Base-by-base conservation (phyloP, 768 basidiomycete genomes). In the Astraeus odoratus region DNA sequence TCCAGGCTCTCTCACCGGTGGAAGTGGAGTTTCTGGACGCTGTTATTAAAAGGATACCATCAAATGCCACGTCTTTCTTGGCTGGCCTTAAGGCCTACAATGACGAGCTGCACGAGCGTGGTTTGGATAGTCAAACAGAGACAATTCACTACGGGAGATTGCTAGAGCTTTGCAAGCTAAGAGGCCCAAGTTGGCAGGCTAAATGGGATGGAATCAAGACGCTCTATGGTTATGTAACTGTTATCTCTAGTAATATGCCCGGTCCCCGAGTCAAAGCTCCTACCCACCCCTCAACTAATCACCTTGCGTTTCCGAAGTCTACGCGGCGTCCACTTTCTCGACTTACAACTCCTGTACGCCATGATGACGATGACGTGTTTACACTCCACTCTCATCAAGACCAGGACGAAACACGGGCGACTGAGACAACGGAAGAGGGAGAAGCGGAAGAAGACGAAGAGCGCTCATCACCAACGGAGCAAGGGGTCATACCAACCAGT, bases 1-100 rank as follows among this genome's bases (percentile, higher is more conserved):
- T 83, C 52, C 71, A 51, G 57, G 66, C 54, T 29, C 70, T 86
- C 22, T 64, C 78, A 0, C 57, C 58, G 6, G 60, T 70, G 36
- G 85, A 92, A 56, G 70, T 90, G 50, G 72, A 78, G 37, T 74
- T 92, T 51, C 70, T 93, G 36, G 84, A 91, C 51, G 76, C 78
- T 19, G 83, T 93, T 10, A 78, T 93, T 22, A 58, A 68, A 47
- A 79, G 82, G 42, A 86, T 84, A 34, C 74, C 81, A 5, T 68
- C 77, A 7, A 66, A 72, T 8, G 83, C 86, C 13, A 84, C 84
- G 4, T 84, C 84, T 0, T 91, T 91, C 56, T 70, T 87, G 30
- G 75, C 78, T 4, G 76, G 90, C n/a, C 81, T 89, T 71, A 88
- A 86, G 57, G 84, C 88, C 0, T 92, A 93, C 64, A 86, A 82